Conservation (phyloP, 306 rosid genomes). For the Inga leiocalycina region DNA sequence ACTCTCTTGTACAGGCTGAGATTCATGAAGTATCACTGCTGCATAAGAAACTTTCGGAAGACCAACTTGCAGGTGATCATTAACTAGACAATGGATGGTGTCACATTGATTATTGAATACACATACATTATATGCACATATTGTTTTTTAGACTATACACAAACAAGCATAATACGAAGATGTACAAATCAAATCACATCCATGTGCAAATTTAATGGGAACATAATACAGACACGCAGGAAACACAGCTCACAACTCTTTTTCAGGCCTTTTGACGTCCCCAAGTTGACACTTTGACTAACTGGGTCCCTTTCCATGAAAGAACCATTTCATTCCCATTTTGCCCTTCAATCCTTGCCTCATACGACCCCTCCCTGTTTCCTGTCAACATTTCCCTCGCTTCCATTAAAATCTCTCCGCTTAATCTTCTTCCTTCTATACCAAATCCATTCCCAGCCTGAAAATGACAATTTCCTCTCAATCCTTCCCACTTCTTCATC, state of each 20-base stretch:
- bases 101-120: neutral
- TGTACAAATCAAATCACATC: neutral
- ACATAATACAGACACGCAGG: neutral
- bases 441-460: constrained; percentile 23
- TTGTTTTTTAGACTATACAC: neutral
- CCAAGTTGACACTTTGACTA: constrained; percentile 56
- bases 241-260: neutral
- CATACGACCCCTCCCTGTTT: constrained; percentile 27
- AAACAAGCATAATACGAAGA: neutral
- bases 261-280: constrained; percentile 23
- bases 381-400: constrained; percentile 43
- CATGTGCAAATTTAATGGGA: neutral
- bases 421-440: constrained; percentile 33
- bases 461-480: constrained; percentile 24
- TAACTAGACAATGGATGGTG: neutral
- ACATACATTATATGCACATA: neutral
- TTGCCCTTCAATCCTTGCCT: constrained; percentile 40
- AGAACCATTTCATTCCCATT: constrained; percentile 49
- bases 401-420: constrained; percentile 49
- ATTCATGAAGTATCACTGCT: no score
- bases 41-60: no score
- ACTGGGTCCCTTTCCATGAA: constrained; percentile 44
- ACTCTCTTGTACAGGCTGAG: no score
- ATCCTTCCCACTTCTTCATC: constrained; percentile 44
- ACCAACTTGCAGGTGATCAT: no score